These are phyloP conservation scores for Takashimella koratensis DNA, from an alignment of 1,284 basidiomycete genomes.

Conservation along the genomic window DNA sequence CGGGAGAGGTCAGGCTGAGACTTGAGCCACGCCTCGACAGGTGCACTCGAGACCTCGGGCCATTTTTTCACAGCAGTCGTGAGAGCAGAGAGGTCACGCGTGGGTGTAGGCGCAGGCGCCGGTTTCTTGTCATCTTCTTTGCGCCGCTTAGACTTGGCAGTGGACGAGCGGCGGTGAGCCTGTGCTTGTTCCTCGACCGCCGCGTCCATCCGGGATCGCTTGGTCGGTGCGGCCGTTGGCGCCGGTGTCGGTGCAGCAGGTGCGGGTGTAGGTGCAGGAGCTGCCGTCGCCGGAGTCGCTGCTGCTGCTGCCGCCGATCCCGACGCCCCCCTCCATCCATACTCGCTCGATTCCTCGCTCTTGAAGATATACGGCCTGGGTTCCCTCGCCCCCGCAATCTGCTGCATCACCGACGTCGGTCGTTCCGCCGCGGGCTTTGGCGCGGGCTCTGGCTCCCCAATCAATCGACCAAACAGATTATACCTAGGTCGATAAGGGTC, in stretches of 20 bases:
- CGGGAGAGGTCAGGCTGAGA: conserved; percentile 13
- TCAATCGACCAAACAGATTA: background rate
- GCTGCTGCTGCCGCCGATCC: conserved; percentile 2
- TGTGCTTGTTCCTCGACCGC: conserved; percentile 38
- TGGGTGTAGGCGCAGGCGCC: conserved; percentile 3
- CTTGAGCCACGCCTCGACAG: conserved; percentile 34
- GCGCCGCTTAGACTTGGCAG: conserved; percentile 26
- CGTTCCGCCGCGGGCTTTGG: background rate
- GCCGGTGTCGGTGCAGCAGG: background rate
- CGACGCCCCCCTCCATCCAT: conserved; percentile 7
- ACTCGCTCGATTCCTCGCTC: background rate
- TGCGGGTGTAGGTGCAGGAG: background rate
- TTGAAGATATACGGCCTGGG: background rate
- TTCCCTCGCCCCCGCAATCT: background rate
- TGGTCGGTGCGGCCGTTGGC: conserved; percentile 9
- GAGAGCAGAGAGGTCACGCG: conserved; percentile 27
- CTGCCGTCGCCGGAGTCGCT: background rate
- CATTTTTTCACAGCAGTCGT: conserved; percentile 21
- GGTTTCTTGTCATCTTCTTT: conserved; percentile 37
- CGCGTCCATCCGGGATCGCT: conserved; percentile 42
- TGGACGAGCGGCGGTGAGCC: conserved; percentile 13
- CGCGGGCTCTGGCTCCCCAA: background rate
- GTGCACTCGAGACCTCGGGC: conserved; percentile 31
- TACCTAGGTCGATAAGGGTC: conserved; percentile 14
- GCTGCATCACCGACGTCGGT: background rate